Conservation (phyloP, 208 protist species). For the Crithidia expoeki region DNA sequence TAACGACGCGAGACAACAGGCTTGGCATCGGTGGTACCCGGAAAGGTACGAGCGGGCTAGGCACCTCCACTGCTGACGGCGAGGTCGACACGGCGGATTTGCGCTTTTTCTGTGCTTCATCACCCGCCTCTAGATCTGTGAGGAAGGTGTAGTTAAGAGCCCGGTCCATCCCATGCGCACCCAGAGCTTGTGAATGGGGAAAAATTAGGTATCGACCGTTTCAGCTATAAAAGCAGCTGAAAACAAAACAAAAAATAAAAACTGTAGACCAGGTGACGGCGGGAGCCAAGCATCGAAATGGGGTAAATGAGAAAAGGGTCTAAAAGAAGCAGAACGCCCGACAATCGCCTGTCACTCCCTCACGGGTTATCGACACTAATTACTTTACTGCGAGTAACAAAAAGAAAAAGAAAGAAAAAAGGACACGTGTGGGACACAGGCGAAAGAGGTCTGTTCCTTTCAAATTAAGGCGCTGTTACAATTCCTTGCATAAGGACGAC, state of each 20-base stretch:
- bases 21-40: slow-evolving; percentile 48
- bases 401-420: background rate
- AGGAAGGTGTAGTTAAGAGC: slow-evolving; percentile 21
- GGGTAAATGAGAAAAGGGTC: too few relatives aligned
- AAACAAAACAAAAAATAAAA: background rate
- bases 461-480: background rate
- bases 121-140: slow-evolving; percentile 27
- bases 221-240: too few relatives aligned
- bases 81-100: background rate
- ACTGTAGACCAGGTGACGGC: too few relatives aligned
- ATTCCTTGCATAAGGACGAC: background rate
- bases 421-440: too few relatives aligned
- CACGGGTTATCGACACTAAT: too few relatives aligned
- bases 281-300: too few relatives aligned
- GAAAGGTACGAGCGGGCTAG: slow-evolving; percentile 43
- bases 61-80: slow-evolving; percentile 15
- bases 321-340: too few relatives aligned
- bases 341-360: too few relatives aligned
- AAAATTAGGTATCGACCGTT: background rate
- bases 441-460: too few relatives aligned
- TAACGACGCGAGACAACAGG: slow-evolving; percentile 30
- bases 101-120: background rate
- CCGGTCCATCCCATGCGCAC: background rate
- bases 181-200: background rate
- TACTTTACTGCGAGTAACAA: too few relatives aligned